Conservation (phyloP, 495 filamentous ascomycete genomes). For the Aspergillus avenaceus region DNA sequence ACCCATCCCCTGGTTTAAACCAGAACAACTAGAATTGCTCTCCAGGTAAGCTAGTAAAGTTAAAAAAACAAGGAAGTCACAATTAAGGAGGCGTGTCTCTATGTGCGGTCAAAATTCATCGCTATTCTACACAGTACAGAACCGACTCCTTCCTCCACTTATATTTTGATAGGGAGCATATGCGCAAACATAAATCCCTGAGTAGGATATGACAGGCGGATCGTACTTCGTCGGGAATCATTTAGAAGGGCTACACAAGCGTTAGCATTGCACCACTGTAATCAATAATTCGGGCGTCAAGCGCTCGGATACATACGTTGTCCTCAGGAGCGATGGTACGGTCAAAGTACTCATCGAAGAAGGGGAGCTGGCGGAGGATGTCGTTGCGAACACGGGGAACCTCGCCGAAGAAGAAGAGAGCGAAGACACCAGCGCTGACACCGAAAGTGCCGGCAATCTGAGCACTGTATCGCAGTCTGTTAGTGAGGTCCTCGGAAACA, state of each 20-base stretch:
- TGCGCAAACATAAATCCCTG: conserved; percentile 5
- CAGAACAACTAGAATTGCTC: background rate
- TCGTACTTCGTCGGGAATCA: conserved; percentile 13
- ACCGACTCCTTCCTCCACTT: conserved; percentile 6
- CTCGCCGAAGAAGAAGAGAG: conserved; percentile 69
- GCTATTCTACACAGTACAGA: conserved; percentile 30
- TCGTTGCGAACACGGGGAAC: conserved; percentile 64
- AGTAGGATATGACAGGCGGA: conserved; percentile 5
- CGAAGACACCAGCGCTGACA: conserved; percentile 55
- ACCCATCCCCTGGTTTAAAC: too few species aligned
- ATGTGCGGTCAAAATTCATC: conserved; percentile 39
- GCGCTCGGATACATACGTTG: conserved; percentile 42
- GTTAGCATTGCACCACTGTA: conserved; percentile 17
- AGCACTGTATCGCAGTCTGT: conserved; percentile 38
- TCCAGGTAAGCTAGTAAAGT: background rate
- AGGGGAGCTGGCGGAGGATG: conserved; percentile 59
- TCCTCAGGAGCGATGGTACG: conserved; percentile 59
- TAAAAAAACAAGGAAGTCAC: background rate
- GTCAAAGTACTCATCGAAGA: conserved; percentile 55
- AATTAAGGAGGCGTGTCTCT: conserved; percentile 20
- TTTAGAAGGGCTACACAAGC: conserved; percentile 39
- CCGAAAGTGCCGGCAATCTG: conserved; percentile 54
- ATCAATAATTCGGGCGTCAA: background rate
- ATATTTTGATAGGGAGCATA: conserved; percentile 8
- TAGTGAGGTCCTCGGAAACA: too few species aligned